phyloP scores from a whole-genome alignment of 352 stramenopile species.

The Elongisporangium undulatum region DNA sequence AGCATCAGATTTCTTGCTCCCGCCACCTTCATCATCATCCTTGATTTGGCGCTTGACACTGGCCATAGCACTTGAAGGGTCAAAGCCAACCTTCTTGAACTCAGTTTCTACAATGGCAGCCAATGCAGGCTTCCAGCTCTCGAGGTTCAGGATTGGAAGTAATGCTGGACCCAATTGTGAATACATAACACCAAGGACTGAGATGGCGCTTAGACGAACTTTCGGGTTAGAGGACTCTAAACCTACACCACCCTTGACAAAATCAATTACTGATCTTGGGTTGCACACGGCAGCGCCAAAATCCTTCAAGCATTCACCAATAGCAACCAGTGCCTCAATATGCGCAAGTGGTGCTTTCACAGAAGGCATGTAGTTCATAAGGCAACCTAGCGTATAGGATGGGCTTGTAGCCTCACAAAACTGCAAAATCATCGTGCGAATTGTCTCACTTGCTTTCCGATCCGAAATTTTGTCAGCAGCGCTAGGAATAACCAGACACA shows the following conservation, averaged over 20 bases:
- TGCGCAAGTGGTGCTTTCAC: conserved; percentile 80
- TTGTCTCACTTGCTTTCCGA: conserved; percentile 65
- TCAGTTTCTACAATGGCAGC: conserved; percentile 70
- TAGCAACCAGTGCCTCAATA: conserved; percentile 56
- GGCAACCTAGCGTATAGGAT: conserved; percentile 68
- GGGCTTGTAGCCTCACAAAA: conserved; percentile 74
- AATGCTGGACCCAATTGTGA: conserved; percentile 75
- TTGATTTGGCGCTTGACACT: conserved; percentile 70
- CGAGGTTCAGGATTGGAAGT: conserved; percentile 73
- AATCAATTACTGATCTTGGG: conserved; percentile 69
- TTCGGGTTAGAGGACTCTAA: conserved; percentile 82
- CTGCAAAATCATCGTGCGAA: conserved; percentile 68
- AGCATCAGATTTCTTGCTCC: conserved; percentile 28
- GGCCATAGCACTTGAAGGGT: conserved; percentile 45
- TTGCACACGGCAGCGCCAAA: conserved; percentile 74
- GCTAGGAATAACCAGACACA: conserved; percentile 61
- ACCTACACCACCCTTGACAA: conserved; percentile 61
- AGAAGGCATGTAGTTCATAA: conserved; percentile 70
- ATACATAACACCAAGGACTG: conserved; percentile 77
- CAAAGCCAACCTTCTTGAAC: conserved; percentile 80
- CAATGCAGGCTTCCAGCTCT: conserved; percentile 82
- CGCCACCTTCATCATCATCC: conserved; percentile 44
- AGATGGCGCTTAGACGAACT: conserved; percentile 59
- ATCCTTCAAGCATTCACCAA: conserved; percentile 68
- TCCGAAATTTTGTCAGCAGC: conserved; percentile 83